These are phyloP conservation scores for Russula foetens DNA, from an alignment of 768 basidiomycete genomes.

Conservation along the genomic window DNA sequence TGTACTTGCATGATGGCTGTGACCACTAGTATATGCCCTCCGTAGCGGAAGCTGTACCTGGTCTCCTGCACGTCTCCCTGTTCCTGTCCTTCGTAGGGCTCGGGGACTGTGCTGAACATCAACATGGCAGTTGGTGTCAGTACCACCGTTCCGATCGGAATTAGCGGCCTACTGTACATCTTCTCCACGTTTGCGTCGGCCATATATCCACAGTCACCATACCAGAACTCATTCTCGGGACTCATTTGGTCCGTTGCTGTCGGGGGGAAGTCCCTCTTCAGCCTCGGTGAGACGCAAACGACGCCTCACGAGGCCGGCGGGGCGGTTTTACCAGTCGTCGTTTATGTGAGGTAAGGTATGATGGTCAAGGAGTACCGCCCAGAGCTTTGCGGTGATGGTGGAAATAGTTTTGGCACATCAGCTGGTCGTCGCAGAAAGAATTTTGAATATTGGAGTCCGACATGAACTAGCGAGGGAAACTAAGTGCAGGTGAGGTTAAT, in stretches of 20 bases:
- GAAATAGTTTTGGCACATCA: no score
- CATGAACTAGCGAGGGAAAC: no score
- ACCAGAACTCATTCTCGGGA: neutral
- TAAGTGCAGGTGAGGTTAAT: no score
- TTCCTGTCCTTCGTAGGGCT: conserved; percentile 41
- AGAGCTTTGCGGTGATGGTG: no score
- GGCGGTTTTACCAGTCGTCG: no score
- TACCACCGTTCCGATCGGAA: neutral
- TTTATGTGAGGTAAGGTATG: no score
- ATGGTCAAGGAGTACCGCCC: no score
- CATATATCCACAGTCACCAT: neutral
- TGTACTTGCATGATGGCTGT: conserved; percentile 31
- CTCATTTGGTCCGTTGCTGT: neutral
- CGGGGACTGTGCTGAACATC: conserved; percentile 31
- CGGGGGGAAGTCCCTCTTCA: no score
- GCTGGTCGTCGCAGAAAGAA: no score
- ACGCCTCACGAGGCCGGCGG: no score
- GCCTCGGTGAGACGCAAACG: no score
- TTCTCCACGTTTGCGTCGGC: neutral
- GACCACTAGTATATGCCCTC: conserved; percentile 34
- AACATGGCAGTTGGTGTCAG: neutral
- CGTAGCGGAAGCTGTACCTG: conserved; percentile 38
- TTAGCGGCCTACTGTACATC: neutral
- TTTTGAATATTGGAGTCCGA: no score
- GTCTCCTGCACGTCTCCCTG: conserved; percentile 27